Conservation (phyloP, 257 asterid species). For the Mitragyna speciosa region DNA sequence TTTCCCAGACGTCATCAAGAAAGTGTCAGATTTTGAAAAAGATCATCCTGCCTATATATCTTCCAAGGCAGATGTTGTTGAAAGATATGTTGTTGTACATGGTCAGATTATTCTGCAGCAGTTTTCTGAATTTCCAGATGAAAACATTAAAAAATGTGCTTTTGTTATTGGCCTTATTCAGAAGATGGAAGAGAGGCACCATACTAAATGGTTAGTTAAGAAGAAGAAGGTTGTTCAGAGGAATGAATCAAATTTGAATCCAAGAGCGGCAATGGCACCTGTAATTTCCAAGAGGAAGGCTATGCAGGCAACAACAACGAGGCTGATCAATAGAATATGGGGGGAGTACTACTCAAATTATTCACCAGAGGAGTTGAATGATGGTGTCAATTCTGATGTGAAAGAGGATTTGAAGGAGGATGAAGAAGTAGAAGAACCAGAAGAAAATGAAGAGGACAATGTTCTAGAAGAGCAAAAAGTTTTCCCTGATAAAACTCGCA, state of each 20-base stretch:
- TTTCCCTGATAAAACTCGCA: slow-evolving; percentile 37
- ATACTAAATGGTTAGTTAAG: slow-evolving; percentile 89
- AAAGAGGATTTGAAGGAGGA: slow-evolving; percentile 64
- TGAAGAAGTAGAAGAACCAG: slow-evolving; percentile 72
- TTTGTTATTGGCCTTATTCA: slow-evolving; percentile 65
- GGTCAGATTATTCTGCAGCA: slow-evolving; percentile 95
- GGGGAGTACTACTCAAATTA: slow-evolving; percentile 85
- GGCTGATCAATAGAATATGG: slow-evolving; percentile 85
- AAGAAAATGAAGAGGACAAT: slow-evolving; percentile 79
- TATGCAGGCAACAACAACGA: slow-evolving; percentile 94
- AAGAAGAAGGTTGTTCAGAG: slow-evolving; percentile 69
- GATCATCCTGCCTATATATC: slow-evolving; percentile 74
- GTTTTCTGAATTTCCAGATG: slow-evolving; percentile 84
- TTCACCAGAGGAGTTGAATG: slow-evolving; percentile 59
- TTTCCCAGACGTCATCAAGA: slow-evolving; percentile 74
- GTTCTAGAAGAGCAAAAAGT: slow-evolving; percentile 47
- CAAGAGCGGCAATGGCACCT: slow-evolving; percentile 78
- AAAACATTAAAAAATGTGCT: slow-evolving; percentile 60
- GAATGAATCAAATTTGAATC: slow-evolving; percentile 60
- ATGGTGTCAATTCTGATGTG: slow-evolving; percentile 42
- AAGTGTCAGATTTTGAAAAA: slow-evolving; percentile 53
- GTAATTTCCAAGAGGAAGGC: slow-evolving; percentile 76
- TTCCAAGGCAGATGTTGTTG: slow-evolving; percentile 58
- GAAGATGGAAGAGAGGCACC: slow-evolving; percentile 95
- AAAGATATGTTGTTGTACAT: slow-evolving; percentile 85